Conservation (phyloP, 495 filamentous ascomycete genomes). For the Penicillium bovifimosum region DNA sequence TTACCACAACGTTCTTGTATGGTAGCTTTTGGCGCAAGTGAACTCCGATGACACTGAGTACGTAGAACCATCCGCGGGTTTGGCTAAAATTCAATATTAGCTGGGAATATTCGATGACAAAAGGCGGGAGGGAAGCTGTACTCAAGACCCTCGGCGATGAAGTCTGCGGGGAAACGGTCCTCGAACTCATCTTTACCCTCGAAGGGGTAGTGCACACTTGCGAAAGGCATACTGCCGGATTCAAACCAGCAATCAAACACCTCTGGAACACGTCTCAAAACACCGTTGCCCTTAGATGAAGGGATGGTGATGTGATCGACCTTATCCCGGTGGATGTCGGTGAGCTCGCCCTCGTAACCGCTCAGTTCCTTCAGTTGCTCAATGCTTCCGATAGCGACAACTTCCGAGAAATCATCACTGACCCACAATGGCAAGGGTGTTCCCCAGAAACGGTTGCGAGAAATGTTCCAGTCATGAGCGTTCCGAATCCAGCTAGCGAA, state of each 20-base stretch:
- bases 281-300: slow-evolving; percentile 80
- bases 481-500: slow-evolving; percentile 85
- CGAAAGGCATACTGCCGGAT: slow-evolving; percentile 95
- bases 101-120: neutral
- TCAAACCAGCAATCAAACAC: slow-evolving; percentile 98
- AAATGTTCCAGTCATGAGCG: slow-evolving; percentile 97
- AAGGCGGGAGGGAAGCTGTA: neutral
- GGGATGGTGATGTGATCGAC: slow-evolving; percentile 97
- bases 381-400: slow-evolving; percentile 81
- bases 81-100: slow-evolving; percentile 36
- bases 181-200: slow-evolving; percentile 83
- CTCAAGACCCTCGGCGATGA: slow-evolving; percentile 94
- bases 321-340: slow-evolving; percentile 91
- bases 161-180: slow-evolving; percentile 84
- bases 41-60: slow-evolving; percentile 80
- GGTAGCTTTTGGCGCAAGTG: slow-evolving; percentile 85
- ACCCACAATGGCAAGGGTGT: slow-evolving; percentile 93
- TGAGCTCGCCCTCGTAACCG: slow-evolving; percentile 77
- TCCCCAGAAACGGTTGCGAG: slow-evolving; percentile 94
- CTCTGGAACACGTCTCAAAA: slow-evolving; percentile 74
- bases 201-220: slow-evolving; percentile 89
- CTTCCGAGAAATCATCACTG: slow-evolving; percentile 79
- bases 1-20: slow-evolving; percentile 96
- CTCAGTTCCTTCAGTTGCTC: slow-evolving; percentile 82
- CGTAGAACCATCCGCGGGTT: slow-evolving; percentile 98